These are phyloP conservation scores for Dittrichia graveolens DNA, from an alignment of 129 eudicot genomes.

Conservation along the genomic window DNA sequence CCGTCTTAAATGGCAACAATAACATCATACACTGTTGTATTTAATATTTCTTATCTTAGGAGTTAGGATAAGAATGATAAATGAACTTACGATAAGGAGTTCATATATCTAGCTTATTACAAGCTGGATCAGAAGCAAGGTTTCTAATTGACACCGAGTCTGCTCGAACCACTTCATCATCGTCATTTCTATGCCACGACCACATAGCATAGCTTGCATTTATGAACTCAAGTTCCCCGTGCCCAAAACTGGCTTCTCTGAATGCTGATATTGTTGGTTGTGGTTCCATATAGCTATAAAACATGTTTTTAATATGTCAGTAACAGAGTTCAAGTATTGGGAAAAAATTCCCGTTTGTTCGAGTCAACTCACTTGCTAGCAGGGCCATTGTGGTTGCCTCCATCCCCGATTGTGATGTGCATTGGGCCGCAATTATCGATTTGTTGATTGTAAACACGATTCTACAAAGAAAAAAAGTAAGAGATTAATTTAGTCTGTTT, in stretches of 20 bases:
- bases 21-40: neutral
- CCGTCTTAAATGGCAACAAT: no score
- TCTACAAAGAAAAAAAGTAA: constrained; percentile 28
- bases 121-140: constrained; percentile 42
- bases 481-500: neutral
- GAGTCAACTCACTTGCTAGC: constrained; percentile 50
- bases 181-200: constrained; percentile 72
- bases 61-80: neutral
- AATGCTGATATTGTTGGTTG: constrained; percentile 48
- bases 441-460: constrained; percentile 53
- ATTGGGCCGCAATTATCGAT: constrained; percentile 56
- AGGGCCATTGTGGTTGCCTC: constrained; percentile 72
- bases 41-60: neutral
- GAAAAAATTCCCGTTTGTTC: neutral
- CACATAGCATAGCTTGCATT: constrained; percentile 63
- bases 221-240: constrained; percentile 50
- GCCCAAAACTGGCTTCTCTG: constrained; percentile 59
- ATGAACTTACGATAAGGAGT: neutral
- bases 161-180: constrained; percentile 47
- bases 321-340: neutral
- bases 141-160: constrained; percentile 46
- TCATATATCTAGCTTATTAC: constrained; percentile 29
- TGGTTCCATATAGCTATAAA: constrained; percentile 52
- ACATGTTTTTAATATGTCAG: neutral
- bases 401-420: constrained; percentile 74